A percentile compares a stretch with the other conserved stretches of the same genome.
These are phyloP conservation scores for Lyophyllum shimeji DNA, from an alignment of 768 basidiomycete species.

Conservation along the genomic window DNA sequence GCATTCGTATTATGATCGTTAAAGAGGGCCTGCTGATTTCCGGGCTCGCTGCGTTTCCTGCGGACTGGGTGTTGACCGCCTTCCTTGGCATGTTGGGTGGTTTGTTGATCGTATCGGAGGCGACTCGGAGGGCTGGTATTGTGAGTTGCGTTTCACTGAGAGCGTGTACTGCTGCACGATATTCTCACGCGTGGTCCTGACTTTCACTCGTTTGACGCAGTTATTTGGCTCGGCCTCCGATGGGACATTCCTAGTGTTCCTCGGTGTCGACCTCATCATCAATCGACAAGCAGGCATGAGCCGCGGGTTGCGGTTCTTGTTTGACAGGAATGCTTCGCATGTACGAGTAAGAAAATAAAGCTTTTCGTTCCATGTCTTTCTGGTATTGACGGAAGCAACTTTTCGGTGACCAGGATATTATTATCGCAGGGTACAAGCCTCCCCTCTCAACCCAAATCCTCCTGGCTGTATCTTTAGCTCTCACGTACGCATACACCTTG, in stretches of 20 bases:
- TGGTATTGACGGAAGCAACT: background rate
- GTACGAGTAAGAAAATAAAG: slow-evolving; percentile 38
- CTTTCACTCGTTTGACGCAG: slow-evolving; percentile 21
- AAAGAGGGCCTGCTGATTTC: slow-evolving; percentile 49
- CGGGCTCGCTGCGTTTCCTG: slow-evolving; percentile 26
- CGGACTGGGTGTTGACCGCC: slow-evolving; percentile 57
- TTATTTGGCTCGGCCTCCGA: slow-evolving; percentile 51
- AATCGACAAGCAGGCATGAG: slow-evolving; percentile 64
- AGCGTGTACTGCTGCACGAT: background rate
- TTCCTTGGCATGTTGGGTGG: slow-evolving; percentile 42
- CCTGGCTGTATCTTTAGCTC: slow-evolving; percentile 49
- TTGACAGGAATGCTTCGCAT: slow-evolving; percentile 64
- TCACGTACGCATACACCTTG: slow-evolving; percentile 59
- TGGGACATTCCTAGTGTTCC: slow-evolving; percentile 58
- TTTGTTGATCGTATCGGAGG: slow-evolving; percentile 36
- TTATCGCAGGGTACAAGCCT: slow-evolving; percentile 49
- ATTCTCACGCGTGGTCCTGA: background rate
- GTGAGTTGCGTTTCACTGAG: slow-evolving; percentile 34
- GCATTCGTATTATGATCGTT: slow-evolving; percentile 53
- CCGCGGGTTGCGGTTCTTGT: slow-evolving; percentile 58
- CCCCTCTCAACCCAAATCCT: slow-evolving; percentile 48
- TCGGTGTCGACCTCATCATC: slow-evolving; percentile 57
- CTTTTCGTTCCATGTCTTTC: background rate
- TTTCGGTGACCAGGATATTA: slow-evolving; percentile 39
- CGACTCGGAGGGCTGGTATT: slow-evolving; percentile 44